These are phyloP conservation scores for Hamigera avellanea DNA, from an alignment of 495 filamentous ascomycete genomes.

Conservation along the genomic window DNA sequence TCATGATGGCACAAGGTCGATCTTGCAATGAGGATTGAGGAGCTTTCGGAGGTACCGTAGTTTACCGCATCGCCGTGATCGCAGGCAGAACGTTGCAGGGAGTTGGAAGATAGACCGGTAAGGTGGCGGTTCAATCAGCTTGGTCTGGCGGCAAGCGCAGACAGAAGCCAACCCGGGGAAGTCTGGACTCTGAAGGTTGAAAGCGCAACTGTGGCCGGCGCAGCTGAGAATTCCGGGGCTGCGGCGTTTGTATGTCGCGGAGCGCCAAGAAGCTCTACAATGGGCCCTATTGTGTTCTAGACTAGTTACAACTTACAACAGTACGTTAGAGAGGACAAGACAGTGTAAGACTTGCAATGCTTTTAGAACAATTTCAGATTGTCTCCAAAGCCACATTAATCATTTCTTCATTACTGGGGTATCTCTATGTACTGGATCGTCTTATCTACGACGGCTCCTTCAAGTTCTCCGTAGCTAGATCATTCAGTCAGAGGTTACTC, in stretches of 20 bases:
- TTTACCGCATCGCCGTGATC: conserved; percentile 25
- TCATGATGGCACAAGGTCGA: conserved; percentile 28
- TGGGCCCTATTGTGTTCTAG: too few species aligned
- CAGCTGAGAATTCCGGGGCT: not conserved
- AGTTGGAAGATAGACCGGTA: too few species aligned
- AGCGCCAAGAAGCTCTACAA: conserved; percentile 9
- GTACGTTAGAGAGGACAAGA: too few species aligned
- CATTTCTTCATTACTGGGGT: too few species aligned
- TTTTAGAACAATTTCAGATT: too few species aligned
- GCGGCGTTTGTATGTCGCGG: not conserved
- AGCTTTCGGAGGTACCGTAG: conserved; percentile 10
- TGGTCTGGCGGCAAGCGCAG: too few species aligned
- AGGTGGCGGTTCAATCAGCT: too few species aligned
- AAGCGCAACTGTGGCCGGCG: not conserved
- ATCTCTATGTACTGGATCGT: too few species aligned
- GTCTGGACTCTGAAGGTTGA: not conserved
- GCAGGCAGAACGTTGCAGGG: conserved; percentile 1
- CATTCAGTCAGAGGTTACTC: not conserved
- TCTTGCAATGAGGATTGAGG: conserved; percentile 19
- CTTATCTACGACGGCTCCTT: conserved; percentile 68
- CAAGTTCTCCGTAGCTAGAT: conserved; percentile 69
- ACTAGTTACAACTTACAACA: too few species aligned
- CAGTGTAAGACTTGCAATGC: too few species aligned
- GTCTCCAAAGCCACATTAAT: too few species aligned
- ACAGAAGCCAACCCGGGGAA: too few species aligned